These are phyloP conservation scores for Lagerstroemia speciosa DNA, from an alignment of 345 rosid species.

Conservation along the genomic window DNA sequence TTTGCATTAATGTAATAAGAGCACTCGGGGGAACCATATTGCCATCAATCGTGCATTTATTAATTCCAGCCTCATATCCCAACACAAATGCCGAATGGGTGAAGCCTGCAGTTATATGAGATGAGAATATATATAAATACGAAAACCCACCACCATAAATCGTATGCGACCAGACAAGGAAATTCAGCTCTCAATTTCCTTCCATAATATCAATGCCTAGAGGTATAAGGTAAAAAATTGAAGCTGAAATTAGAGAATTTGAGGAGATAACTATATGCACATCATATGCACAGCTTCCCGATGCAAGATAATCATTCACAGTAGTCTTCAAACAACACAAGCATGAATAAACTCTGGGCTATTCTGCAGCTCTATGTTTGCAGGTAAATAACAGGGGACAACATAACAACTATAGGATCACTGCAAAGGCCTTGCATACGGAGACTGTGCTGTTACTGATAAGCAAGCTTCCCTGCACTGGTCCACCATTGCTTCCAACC, in stretches of 20 bases:
- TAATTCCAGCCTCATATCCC: constrained; percentile 91
- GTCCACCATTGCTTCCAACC: neutral
- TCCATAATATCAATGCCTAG: neutral
- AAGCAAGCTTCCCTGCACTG: neutral
- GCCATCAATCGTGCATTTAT: constrained; percentile 81
- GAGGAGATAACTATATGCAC: neutral
- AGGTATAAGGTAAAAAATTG: neutral
- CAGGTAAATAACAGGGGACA: neutral
- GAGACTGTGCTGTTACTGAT: neutral
- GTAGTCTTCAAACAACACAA: neutral
- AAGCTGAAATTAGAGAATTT: neutral
- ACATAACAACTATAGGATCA: neutral
- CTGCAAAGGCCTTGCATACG: neutral
- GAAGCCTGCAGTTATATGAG: constrained; percentile 44
- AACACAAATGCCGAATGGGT: constrained; percentile 79
- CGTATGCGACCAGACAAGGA: neutral
- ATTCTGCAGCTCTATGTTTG: neutral
- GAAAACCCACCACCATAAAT: neutral
- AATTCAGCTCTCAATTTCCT: neutral
- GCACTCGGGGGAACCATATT: constrained; percentile 94
- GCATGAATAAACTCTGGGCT: neutral
- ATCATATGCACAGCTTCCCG: neutral
- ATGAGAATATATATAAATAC: neutral
- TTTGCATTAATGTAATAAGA: constrained; percentile 80
- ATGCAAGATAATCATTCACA: neutral